Evolutionary conservation across 2,329 filamentous ascomycete species (phyloP).

Genomic region (Ophiocordyceps camponoti-leonardi): DNA sequence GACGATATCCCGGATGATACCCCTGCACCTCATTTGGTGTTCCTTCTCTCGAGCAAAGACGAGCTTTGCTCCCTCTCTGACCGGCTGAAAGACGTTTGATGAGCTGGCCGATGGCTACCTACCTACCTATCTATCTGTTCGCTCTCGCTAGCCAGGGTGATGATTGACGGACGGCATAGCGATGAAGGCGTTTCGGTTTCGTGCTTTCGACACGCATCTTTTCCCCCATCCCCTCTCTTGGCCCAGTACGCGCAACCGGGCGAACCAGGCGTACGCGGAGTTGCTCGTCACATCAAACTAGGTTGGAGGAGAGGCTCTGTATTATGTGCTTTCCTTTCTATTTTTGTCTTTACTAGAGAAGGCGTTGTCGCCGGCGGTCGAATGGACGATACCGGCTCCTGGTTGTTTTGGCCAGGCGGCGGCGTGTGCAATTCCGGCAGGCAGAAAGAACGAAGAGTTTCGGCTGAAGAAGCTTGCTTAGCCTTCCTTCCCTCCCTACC

Average conservation of each 20-base stretch:
- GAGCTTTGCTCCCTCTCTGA: background rate
- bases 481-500: too few relatives aligned
- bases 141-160: conserved; percentile 6
- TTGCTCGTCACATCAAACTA: background rate
- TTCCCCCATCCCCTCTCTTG: background rate
- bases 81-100: background rate
- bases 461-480: background rate
- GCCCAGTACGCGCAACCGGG: background rate
- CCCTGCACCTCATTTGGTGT: conserved; percentile 7
- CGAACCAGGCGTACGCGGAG: background rate
- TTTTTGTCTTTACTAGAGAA: background rate
- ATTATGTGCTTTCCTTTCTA: background rate
- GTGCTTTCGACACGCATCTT: background rate
- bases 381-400: background rate
- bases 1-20: conserved; percentile 7
- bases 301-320: background rate
- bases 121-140: background rate
- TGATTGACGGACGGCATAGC: conserved; percentile 15
- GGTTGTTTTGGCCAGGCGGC: background rate
- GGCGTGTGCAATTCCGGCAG: background rate
- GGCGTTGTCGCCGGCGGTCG: background rate
- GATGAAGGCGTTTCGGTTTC: conserved; percentile 17
- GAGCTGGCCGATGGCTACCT: background rate
- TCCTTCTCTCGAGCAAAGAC: background rate
- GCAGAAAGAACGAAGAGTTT: background rate